These are phyloP conservation scores for Scenedesmus sp. DNA, from an alignment of 163 green algal genomes.

Conservation along the genomic window DNA sequence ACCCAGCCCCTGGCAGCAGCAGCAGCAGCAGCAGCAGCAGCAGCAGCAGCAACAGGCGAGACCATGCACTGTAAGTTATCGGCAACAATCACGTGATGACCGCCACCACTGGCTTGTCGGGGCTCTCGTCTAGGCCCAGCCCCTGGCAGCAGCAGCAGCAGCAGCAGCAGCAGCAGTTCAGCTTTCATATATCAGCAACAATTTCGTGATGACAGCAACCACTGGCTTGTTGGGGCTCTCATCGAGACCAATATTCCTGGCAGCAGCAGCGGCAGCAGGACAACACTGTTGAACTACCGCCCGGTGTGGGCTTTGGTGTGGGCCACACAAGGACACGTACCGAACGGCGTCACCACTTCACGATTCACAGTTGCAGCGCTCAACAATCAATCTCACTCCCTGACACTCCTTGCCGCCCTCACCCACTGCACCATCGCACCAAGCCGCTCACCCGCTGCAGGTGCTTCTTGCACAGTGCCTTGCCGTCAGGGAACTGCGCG, in stretches of 20 bases:
- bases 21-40: not conserved
- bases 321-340: too few species aligned
- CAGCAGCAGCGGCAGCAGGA: not conserved
- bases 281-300: not conserved
- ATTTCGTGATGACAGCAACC: constrained; percentile 90
- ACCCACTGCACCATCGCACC: too few species aligned
- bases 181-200: constrained; percentile 75
- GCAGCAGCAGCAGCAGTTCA: not conserved
- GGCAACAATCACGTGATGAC: constrained; percentile 94
- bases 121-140: constrained; percentile 82
- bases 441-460: constrained; percentile 2
- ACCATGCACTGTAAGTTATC: not conserved
- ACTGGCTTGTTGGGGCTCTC: constrained; percentile 86
- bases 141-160: constrained; percentile 24
- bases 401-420: too few species aligned
- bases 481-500: not conserved
- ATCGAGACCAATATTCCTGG: constrained; percentile 78
- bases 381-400: too few species aligned
- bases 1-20: constrained; percentile 76
- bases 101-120: constrained; percentile 89
- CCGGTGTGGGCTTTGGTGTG: too few species aligned
- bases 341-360: too few species aligned
- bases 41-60: not conserved
- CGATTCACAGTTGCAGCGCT: too few species aligned
- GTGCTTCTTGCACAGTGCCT: not conserved